Evolutionary conservation across 202 grass and related monocot species (phyloP).

Genomic region (Eragrostis tef): DNA sequence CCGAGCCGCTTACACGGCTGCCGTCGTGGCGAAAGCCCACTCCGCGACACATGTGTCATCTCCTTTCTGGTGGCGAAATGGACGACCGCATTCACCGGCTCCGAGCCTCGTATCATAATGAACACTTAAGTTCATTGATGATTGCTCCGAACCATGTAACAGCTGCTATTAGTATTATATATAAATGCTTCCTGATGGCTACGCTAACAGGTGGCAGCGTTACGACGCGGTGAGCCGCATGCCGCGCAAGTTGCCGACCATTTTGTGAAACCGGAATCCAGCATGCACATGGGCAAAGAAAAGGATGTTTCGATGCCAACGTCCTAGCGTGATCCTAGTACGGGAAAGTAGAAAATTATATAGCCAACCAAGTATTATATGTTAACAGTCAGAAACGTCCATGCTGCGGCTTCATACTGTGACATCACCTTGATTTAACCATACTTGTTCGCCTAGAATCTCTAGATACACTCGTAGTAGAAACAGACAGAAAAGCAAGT

Average conservation of each 20-base stretch:
- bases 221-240: not conserved
- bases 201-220: conserved; percentile 44
- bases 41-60: not conserved
- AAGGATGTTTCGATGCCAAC: conserved; percentile 3
- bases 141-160: conserved; percentile 20
- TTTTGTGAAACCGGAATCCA: not conserved
- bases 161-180: not conserved
- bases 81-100: conserved; percentile 23
- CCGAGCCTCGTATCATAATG: not conserved
- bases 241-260: not conserved
- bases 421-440: not conserved
- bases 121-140: conserved; percentile 8
- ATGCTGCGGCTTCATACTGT: not conserved
- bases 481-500: not conserved
- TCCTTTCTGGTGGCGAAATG: not conserved
- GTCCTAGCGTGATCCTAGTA: not conserved
- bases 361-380: not conserved
- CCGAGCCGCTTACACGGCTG: not conserved
- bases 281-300: conserved; percentile 40
- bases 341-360: not conserved
- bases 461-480: not conserved
- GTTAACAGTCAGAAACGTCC: not conserved
- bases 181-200: conserved; percentile 13
- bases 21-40: not conserved
- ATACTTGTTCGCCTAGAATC: not conserved